Evolutionary conservation across 805 yeast genomes (phyloP).

Genomic region (Spathaspora girioi): DNA sequence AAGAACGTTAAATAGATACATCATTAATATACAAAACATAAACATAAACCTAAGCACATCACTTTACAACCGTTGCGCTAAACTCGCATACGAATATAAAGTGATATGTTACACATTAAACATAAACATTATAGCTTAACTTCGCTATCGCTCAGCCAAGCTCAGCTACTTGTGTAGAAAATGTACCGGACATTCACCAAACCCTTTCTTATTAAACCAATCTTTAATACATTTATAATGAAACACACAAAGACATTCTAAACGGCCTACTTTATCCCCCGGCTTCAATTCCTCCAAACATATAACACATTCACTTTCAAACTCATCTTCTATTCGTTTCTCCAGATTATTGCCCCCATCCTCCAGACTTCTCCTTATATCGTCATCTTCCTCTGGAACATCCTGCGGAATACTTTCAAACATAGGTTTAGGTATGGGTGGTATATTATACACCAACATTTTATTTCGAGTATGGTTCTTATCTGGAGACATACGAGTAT

Average conservation of each 20-base stretch:
- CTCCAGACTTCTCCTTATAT: too few relatives aligned
- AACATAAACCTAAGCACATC: not conserved
- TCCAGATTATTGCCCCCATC: conserved; percentile 1
- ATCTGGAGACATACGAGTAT: conserved; percentile 35
- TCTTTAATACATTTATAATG: conserved; percentile 87
- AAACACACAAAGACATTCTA: conserved; percentile 92
- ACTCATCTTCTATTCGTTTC: conserved; percentile 16
- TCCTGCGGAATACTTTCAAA: conserved; percentile 24
- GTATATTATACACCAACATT: conserved; percentile 75
- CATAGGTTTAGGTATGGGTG: conserved; percentile 42
- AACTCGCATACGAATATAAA: too few relatives aligned
- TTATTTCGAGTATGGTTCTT: conserved; percentile 50
- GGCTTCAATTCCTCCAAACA: conserved; percentile 86
- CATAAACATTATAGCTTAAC: not conserved
- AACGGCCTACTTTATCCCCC: conserved; percentile 85
- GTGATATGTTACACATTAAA: not conserved
- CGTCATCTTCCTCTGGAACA: too few relatives aligned
- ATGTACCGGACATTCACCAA: conserved; percentile 86
- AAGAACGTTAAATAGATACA: conserved; percentile 21
- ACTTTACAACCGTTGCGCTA: too few relatives aligned
- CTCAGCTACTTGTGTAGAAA: conserved; percentile 32
- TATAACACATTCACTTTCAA: conserved; percentile 81
- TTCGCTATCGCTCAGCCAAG: not conserved
- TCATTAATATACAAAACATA: too few relatives aligned
- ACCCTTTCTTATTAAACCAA: conserved; percentile 87